These are phyloP conservation scores for Coccomyxa sp. DNA, from an alignment of 139 green algal species.

Conservation along the genomic window DNA sequence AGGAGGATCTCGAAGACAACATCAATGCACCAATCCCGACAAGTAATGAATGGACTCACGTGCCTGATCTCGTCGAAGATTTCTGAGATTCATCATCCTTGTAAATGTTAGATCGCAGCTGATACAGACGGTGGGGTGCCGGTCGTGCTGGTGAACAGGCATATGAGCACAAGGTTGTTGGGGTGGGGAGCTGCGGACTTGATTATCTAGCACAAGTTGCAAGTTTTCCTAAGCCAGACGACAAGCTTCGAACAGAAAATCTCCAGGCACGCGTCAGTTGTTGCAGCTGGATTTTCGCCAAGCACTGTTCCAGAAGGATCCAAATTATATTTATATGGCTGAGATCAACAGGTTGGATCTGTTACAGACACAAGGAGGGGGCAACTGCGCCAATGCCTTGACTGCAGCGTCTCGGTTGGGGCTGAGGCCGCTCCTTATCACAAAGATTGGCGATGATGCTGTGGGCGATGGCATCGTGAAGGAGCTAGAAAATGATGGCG, in stretches of 20 bases:
- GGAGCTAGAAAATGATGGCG: constrained; percentile 82
- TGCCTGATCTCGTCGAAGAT: too few species aligned
- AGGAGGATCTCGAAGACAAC: too few species aligned
- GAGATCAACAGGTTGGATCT: too few species aligned
- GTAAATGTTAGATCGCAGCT: too few species aligned
- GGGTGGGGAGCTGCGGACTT: constrained; percentile 74
- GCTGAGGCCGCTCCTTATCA: constrained; percentile 62
- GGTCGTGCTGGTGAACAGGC: too few species aligned
- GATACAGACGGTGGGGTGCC: too few species aligned
- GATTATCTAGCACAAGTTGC: constrained; percentile 89
- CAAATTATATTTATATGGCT: neutral
- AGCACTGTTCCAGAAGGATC: too few species aligned
- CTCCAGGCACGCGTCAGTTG: constrained; percentile 49
- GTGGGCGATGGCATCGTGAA: constrained; percentile 74
- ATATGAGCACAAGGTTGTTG: constrained; percentile 52
- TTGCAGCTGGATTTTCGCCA: neutral
- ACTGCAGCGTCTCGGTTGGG: constrained; percentile 87
- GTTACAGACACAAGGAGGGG: constrained; percentile 75
- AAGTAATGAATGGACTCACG: too few species aligned
- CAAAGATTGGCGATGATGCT: constrained; percentile 83
- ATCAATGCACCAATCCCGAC: too few species aligned
- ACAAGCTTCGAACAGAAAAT: constrained; percentile 85
- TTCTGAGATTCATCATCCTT: too few species aligned
- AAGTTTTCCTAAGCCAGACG: constrained; percentile 77
- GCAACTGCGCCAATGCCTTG: constrained; percentile 92